phyloP scores from a whole-genome alignment of 306 rosid genomes.

The Cucurbita moschata region DNA sequence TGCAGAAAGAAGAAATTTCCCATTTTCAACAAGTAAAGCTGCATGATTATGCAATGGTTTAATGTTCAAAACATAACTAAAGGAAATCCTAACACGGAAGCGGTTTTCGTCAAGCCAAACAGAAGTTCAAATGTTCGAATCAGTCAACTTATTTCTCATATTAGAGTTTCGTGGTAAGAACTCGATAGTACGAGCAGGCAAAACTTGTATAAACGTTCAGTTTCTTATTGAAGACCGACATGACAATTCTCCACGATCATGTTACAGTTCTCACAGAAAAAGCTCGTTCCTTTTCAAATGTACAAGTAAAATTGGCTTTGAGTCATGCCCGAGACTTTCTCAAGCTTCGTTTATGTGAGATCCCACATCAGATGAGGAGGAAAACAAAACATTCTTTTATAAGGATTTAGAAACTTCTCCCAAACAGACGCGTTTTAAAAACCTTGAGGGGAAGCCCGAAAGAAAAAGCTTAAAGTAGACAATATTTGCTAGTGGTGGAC shows the following conservation, averaged over 20 bases:
- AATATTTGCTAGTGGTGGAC: too few relatives aligned
- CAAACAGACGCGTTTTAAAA: too few relatives aligned
- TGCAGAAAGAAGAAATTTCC: constrained; percentile 89
- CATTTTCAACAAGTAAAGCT: constrained; percentile 81
- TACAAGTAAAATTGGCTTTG: neutral
- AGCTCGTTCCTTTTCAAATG: neutral
- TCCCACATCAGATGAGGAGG: too few relatives aligned
- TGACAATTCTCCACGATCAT: neutral
- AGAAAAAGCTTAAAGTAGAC: too few relatives aligned
- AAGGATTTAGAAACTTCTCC: too few relatives aligned
- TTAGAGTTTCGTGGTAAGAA: neutral
- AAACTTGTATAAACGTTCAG: neutral
- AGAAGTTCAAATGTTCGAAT: neutral
- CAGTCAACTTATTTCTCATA: neutral
- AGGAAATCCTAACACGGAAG: neutral
- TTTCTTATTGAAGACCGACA: neutral
- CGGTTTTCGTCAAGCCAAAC: neutral
- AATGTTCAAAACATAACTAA: neutral
- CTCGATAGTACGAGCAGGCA: neutral
- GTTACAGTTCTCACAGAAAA: neutral
- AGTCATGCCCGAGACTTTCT: neutral
- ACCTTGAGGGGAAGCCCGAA: too few relatives aligned
- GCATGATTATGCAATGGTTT: constrained; percentile 18
- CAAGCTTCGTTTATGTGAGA: neutral
- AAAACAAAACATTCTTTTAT: too few relatives aligned